Conservation (phyloP, 2,329 filamentous ascomycete genomes). For the Colletotrichum cereale region DNA sequence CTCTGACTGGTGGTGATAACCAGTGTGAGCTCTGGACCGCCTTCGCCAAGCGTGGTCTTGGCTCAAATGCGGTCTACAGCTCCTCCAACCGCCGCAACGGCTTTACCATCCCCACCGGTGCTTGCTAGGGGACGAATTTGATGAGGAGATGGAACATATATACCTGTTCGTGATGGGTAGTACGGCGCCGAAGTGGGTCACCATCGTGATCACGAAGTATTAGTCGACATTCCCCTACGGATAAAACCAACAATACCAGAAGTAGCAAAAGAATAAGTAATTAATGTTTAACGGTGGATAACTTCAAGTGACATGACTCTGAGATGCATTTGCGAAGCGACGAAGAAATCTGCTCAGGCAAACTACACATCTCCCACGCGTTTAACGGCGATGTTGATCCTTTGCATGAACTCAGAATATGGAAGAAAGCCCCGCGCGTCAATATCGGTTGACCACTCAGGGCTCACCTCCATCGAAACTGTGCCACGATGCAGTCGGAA, state of each 20-base stretch:
- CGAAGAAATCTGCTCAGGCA: fast-evolving
- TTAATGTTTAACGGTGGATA: not conserved
- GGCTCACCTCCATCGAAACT: not conserved
- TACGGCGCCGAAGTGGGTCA: too few species aligned
- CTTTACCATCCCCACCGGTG: conserved; percentile 45
- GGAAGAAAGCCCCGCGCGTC: not conserved
- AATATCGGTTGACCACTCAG: not conserved
- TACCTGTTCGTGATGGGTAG: too few species aligned
- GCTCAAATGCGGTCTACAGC: conserved; percentile 51
- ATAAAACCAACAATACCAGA: too few species aligned
- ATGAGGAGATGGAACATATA: not conserved
- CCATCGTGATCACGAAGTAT: too few species aligned
- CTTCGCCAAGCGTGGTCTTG: conserved; percentile 70
- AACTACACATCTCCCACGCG: not conserved
- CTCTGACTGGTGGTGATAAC: conserved; percentile 64
- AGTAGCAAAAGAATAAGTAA: not conserved
- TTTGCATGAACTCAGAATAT: not conserved
- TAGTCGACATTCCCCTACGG: too few species aligned
- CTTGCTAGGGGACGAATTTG: conserved; percentile 39
- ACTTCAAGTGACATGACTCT: not conserved
- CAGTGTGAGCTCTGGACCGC: conserved; percentile 65
- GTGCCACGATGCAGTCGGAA: not conserved
- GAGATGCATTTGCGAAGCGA: too few species aligned
- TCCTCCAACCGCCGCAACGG: conserved; percentile 48
- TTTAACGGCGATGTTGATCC: fast-evolving